Evolutionary conservation across 371 early-diverging fungal species (phyloP).

Genomic region (Mortierella sp.): DNA sequence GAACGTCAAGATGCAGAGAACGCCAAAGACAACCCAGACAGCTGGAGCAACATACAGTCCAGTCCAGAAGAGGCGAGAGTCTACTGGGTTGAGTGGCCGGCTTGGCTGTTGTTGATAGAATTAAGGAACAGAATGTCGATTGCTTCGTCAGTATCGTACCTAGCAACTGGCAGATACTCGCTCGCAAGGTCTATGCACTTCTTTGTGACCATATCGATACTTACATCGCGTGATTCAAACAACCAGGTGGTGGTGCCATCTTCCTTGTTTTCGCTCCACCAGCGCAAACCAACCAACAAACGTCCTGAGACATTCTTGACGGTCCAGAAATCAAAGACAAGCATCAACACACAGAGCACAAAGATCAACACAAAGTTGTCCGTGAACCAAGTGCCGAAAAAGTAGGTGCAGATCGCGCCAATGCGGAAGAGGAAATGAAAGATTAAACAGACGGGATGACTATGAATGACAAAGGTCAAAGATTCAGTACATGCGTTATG

Average conservation of each 20-base stretch:
- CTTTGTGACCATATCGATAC: conserved; percentile 22
- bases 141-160: background rate
- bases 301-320: conserved; percentile 98
- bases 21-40: conserved; percentile 88
- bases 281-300: conserved; percentile 94
- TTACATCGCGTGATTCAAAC: conserved; percentile 93
- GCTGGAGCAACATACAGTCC: conserved; percentile 90
- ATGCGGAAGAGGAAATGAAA: conserved; percentile 92
- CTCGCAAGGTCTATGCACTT: background rate
- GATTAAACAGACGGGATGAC: conserved; percentile 93
- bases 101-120: conserved; percentile 65
- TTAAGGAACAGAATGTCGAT: background rate
- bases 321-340: conserved; percentile 98
- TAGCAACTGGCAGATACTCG: background rate
- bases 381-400: conserved; percentile 84
- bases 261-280: conserved; percentile 98
- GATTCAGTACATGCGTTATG: background rate
- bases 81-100: conserved; percentile 84
- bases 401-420: conserved; percentile 85
- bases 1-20: conserved; percentile 79
- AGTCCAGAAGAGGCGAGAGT: conserved; percentile 94
- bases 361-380: conserved; percentile 91
- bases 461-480: conserved; percentile 29
- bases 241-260: conserved; percentile 96
- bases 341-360: conserved; percentile 89